phyloP scores from a whole-genome alignment of 179 eudicot genomes.

The Corrigiola litoralis region DNA sequence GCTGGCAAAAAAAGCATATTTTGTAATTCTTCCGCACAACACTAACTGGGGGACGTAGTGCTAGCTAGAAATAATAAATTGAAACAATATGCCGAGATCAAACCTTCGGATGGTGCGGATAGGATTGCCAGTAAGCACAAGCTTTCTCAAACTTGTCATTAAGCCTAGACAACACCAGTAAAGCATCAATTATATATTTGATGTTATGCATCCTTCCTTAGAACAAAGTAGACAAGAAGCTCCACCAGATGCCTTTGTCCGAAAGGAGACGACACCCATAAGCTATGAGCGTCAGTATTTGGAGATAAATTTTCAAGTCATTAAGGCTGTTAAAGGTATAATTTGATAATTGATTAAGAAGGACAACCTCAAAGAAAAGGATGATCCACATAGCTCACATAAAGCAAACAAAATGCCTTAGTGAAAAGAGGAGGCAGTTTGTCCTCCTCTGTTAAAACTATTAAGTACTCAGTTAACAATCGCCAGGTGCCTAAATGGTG shows the following conservation, averaged over 20 bases:
- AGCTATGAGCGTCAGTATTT: background rate
- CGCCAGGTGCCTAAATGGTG: too few relatives aligned
- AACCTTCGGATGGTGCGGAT: constrained; percentile 89
- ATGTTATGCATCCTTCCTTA: background rate
- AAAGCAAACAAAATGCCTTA: background rate
- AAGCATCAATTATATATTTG: background rate
- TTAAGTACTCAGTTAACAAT: too few relatives aligned
- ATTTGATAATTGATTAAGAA: too few relatives aligned
- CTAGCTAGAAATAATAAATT: constrained; percentile 2
- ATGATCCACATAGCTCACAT: background rate
- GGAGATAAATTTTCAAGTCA: background rate
- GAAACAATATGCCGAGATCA: constrained; percentile 16
- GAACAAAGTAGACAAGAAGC: background rate
- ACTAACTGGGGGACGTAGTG: background rate
- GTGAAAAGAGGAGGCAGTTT: too few relatives aligned
- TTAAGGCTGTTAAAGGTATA: too few relatives aligned
- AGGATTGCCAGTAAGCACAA: constrained; percentile 88
- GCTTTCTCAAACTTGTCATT: constrained; percentile 86
- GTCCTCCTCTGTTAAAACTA: too few relatives aligned
- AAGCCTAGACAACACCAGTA: constrained; percentile 37
- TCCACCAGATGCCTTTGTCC: background rate
- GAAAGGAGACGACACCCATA: background rate
- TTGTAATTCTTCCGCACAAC: background rate
- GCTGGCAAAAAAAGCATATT: constrained; percentile 33
- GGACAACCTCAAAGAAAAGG: background rate